These are phyloP conservation scores for Lasiodiplodia gonubiensis DNA, from an alignment of 2,329 filamentous ascomycete species.

Conservation along the genomic window DNA sequence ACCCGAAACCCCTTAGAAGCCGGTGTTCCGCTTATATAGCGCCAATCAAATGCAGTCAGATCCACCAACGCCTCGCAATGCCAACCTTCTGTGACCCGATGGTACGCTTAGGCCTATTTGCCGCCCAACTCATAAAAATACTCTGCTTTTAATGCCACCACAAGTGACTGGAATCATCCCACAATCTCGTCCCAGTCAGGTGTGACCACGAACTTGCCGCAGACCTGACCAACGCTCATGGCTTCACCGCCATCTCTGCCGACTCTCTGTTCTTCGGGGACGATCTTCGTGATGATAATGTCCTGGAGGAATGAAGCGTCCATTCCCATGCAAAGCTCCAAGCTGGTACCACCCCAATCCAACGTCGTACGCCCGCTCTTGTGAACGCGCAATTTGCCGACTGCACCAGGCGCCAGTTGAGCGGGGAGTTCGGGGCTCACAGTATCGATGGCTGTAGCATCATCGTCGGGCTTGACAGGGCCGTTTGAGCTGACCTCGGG, in stretches of 20 bases:
- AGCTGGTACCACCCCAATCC: constrained; percentile 66
- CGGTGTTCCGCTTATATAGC: neutral
- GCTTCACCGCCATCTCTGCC: constrained; percentile 51
- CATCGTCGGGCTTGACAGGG: constrained; percentile 43
- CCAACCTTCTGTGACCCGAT: neutral
- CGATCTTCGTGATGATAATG: constrained; percentile 52
- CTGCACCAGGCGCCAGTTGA: constrained; percentile 58
- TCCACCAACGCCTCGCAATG: constrained; percentile 2
- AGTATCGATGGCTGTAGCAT: constrained; percentile 32
- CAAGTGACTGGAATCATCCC: constrained; percentile 30
- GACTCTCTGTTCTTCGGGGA: constrained; percentile 39
- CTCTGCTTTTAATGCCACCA: neutral
- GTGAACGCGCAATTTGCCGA: constrained; percentile 67
- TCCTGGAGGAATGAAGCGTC: constrained; percentile 66
- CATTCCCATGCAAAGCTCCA: constrained; percentile 63
- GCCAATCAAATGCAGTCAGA: neutral
- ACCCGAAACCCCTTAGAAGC: neutral
- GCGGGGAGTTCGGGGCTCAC: constrained; percentile 34
- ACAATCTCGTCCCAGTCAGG: constrained; percentile 65
- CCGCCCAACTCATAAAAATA: neutral
- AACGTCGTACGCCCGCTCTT: constrained; percentile 66
- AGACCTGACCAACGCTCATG: constrained; percentile 66
- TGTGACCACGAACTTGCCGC: constrained; percentile 67
- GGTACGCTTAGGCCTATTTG: neutral
- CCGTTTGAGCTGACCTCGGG: constrained; percentile 1